These are phyloP conservation scores for Lachancea sp. DNA, from an alignment of 805 yeast genomes.

Conservation along the genomic window DNA sequence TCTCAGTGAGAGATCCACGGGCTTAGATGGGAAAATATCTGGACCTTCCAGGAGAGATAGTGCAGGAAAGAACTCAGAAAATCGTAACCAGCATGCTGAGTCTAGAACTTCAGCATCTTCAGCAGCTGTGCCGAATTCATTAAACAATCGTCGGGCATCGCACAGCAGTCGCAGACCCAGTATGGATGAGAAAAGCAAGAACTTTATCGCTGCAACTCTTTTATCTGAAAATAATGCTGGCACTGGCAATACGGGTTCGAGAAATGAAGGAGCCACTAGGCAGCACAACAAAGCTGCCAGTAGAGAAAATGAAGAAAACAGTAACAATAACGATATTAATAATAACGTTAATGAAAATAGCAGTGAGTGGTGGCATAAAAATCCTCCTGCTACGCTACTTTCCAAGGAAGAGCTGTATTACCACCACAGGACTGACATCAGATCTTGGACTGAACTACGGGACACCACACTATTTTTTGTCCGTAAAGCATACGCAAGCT, in stretches of 20 bases:
- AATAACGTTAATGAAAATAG: neutral
- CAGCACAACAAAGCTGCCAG: too few species aligned
- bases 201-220: conserved; percentile 4
- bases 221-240: conserved; percentile 6
- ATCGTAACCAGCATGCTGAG: neutral
- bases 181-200: conserved; percentile 6
- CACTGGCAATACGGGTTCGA: conserved; percentile 1
- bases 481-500: conserved; percentile 44
- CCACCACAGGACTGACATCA: conserved; percentile 52
- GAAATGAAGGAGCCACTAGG: too few species aligned
- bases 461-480: conserved; percentile 44
- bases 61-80: conserved; percentile 9
- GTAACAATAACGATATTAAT: neutral
- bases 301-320: neutral
- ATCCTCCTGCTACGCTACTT: conserved; percentile 13
- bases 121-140: neutral
- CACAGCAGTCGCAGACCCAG: conserved; percentile 5
- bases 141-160: neutral
- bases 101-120: too few species aligned
- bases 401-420: conserved; percentile 44
- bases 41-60: conserved; percentile 1
- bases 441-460: conserved; percentile 52
- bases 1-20: conserved; percentile 21
- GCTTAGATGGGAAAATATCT: conserved; percentile 2
- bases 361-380: conserved; percentile 3